Conservation (phyloP, 2,329 filamentous ascomycete genomes). For the Fusarium sp. region DNA sequence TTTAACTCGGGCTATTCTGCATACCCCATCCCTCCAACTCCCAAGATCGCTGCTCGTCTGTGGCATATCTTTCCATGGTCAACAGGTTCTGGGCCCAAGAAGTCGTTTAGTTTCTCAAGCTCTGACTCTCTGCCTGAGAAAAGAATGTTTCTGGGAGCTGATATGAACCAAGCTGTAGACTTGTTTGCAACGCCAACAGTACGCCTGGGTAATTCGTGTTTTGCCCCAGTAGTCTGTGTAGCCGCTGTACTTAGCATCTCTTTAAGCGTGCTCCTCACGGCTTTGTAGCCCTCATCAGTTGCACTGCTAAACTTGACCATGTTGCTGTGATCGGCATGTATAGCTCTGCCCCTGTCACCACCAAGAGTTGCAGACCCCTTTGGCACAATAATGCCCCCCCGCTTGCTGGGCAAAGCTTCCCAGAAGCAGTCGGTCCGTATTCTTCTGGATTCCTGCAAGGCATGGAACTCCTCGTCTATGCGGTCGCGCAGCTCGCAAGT, state of each 20-base stretch:
- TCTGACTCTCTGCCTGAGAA: not conserved
- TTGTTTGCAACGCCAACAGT: not conserved
- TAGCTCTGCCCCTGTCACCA: not conserved
- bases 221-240: not conserved
- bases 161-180: not conserved
- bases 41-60: not conserved
- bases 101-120: not conserved
- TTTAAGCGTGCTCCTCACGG: not conserved
- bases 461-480: constrained; percentile 2
- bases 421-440: constrained; percentile 2
- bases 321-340: not conserved
- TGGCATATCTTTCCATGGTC: not conserved
- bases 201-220: not conserved
- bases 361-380: not conserved
- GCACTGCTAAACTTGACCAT: not conserved
- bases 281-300: not conserved
- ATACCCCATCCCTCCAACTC: not conserved
- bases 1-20: not conserved
- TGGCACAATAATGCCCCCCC: not conserved
- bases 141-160: not conserved
- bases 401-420: not conserved
- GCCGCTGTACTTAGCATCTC: not conserved
- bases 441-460: not conserved
- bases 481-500: not conserved
- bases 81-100: not conserved